Percentiles rank a stretch among this genome's conserved stretches.
These are phyloP conservation scores for Salix exigua DNA, from an alignment of 345 rosid species.

Conservation along the genomic window DNA sequence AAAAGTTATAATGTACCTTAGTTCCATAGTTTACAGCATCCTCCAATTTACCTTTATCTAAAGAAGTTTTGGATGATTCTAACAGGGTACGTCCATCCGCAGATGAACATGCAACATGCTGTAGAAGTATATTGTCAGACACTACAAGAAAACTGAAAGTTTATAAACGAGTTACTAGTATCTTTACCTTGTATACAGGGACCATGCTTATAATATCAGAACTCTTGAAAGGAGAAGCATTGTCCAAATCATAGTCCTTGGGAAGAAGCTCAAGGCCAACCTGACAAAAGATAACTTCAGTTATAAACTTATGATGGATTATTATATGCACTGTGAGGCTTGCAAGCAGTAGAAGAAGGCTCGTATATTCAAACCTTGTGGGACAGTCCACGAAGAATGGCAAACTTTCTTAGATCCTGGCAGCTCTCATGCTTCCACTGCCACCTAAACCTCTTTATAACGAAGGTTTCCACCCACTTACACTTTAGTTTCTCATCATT, in stretches of 20 bases:
- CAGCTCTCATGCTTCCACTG: conserved; percentile 23
- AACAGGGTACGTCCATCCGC: conserved; percentile 34
- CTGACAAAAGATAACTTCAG: conserved; percentile 29
- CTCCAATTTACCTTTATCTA: conserved; percentile 37
- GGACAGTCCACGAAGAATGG: conserved; percentile 35
- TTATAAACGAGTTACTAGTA: neutral
- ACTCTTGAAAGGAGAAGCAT: conserved; percentile 28
- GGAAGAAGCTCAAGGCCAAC: conserved; percentile 39
- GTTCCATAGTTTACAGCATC: conserved; percentile 36
- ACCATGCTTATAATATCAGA: conserved; percentile 31
- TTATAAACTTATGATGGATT: conserved; percentile 14
- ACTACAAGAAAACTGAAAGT: neutral
- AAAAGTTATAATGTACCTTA: conserved; percentile 20
- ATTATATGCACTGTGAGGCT: neutral
- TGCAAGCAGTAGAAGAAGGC: neutral
- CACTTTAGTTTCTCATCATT: conserved; percentile 28
- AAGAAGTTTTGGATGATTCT: conserved; percentile 32
- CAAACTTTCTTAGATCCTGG: conserved; percentile 26
- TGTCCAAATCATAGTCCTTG: conserved; percentile 30
- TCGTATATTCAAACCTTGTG: conserved; percentile 25
- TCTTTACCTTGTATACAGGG: conserved; percentile 29
- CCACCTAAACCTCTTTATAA: conserved; percentile 31
- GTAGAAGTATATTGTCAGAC: conserved; percentile 20
- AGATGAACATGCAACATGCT: conserved; percentile 40
- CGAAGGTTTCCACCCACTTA: conserved; percentile 34